Percentiles rank a stretch among this genome's conserved stretches.
These are phyloP conservation scores for Ustilaginoidea virens DNA, from an alignment of 2,329 filamentous ascomycete genomes.

Conservation along the genomic window DNA sequence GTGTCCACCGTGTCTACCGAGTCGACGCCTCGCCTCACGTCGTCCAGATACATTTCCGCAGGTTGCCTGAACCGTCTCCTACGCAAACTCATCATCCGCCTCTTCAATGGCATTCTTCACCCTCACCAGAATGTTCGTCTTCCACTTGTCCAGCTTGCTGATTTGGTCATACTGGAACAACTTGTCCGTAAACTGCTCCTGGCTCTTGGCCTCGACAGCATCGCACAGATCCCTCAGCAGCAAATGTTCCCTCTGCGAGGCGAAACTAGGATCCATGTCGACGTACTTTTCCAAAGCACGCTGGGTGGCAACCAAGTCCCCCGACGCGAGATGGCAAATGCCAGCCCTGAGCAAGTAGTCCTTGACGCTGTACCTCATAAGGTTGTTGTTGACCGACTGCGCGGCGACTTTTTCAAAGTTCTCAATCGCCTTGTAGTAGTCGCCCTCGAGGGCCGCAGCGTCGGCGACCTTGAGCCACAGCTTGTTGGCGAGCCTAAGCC, in stretches of 20 bases:
- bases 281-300: conserved; percentile 70
- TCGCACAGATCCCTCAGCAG: conserved; percentile 63
- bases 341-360: conserved; percentile 92
- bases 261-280: conserved; percentile 65
- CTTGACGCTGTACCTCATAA: conserved; percentile 89
- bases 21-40: too few relatives aligned
- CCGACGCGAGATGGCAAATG: conserved; percentile 65
- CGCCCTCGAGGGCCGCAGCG: conserved; percentile 61
- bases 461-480: conserved; percentile 87
- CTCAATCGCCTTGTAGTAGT: conserved; percentile 73
- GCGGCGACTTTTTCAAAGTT: conserved; percentile 74
- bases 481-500: conserved; percentile 71
- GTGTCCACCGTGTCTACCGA: too few relatives aligned
- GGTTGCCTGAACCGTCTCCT: conserved; percentile 4
- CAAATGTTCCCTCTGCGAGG: conserved; percentile 64
- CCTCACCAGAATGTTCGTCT: conserved; percentile 69
- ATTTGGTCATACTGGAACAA: conserved; percentile 82
- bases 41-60: not conserved
- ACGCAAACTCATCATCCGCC: conserved; percentile 27
- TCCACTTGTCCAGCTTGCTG: conserved; percentile 93
- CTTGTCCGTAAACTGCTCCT: conserved; percentile 73
- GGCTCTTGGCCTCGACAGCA: conserved; percentile 61
- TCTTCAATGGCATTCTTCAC: conserved; percentile 73
- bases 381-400: conserved; percentile 68
- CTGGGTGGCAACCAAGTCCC: conserved; percentile 63